Percentiles rank a stretch among this genome's conserved stretches.
These are phyloP conservation scores for Neofusicoccum cordaticola DNA, from an alignment of 2,329 filamentous ascomycete species.

Conservation along the genomic window DNA sequence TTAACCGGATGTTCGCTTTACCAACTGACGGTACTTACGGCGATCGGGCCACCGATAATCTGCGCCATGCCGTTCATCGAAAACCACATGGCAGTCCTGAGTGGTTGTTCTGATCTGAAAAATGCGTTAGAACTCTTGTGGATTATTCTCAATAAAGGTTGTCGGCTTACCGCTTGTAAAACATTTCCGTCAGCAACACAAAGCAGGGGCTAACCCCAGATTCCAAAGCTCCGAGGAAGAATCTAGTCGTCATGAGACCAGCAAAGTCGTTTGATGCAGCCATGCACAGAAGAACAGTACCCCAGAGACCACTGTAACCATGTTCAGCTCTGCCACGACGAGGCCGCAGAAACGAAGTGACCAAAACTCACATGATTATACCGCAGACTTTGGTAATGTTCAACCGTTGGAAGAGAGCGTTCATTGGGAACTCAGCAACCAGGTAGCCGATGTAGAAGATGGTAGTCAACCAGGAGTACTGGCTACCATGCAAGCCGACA, in stretches of 20 bases:
- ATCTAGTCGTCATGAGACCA: constrained; percentile 52
- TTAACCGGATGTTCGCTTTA: neutral
- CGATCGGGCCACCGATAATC: constrained; percentile 16
- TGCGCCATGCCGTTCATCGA: constrained; percentile 11
- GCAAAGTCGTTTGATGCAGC: constrained; percentile 20
- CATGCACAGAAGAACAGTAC: constrained; percentile 10
- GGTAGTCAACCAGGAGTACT: constrained; percentile 27
- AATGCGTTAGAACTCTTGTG: constrained; percentile 22
- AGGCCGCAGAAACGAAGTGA: neutral
- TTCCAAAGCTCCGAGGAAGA: constrained; percentile 67
- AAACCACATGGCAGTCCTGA: constrained; percentile 14
- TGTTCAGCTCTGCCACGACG: neutral
- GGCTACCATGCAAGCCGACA: constrained; percentile 23
- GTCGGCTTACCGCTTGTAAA: neutral
- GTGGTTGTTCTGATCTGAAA: constrained; percentile 15
- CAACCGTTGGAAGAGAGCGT: constrained; percentile 16
- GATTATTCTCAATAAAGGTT: constrained; percentile 18
- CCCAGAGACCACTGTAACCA: neutral
- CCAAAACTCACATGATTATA: constrained; percentile 51
- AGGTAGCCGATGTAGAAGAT: constrained; percentile 25
- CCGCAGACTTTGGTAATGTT: constrained; percentile 37
- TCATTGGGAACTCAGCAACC: constrained; percentile 13
- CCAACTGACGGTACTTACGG: neutral
- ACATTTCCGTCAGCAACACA: constrained; percentile 9
- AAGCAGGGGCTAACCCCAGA: constrained; percentile 47